phyloP scores from a whole-genome alignment of 495 filamentous ascomycete species.

The Podospora comata region DNA sequence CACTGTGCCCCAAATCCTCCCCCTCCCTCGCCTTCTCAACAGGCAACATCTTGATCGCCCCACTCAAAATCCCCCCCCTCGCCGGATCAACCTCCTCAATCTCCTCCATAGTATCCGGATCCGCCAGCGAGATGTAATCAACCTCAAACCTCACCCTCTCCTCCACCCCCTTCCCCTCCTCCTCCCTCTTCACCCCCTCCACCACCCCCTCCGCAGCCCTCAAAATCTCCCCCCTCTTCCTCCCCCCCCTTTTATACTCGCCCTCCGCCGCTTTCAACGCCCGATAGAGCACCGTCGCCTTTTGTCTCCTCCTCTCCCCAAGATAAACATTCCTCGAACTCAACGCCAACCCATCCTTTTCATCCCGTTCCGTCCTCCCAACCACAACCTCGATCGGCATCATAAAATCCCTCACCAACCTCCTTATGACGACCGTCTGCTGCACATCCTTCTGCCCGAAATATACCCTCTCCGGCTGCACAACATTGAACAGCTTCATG shows the following conservation, averaged over 20 bases:
- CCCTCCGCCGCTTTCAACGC: slow-evolving; percentile 68
- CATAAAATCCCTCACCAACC: slow-evolving; percentile 85
- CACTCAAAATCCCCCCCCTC: slow-evolving; percentile 79
- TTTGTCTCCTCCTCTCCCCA: slow-evolving; percentile 64
- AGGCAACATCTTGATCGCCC: slow-evolving; percentile 84
- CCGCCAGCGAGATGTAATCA: slow-evolving; percentile 87
- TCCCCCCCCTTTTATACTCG: slow-evolving; percentile 56
- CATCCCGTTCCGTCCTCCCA: slow-evolving; percentile 64
- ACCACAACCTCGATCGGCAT: slow-evolving; percentile 73
- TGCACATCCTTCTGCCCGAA: slow-evolving; percentile 99
- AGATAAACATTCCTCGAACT: slow-evolving; percentile 94
- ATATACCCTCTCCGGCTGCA: slow-evolving; percentile 82
- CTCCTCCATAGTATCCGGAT: slow-evolving; percentile 77
- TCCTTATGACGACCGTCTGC: slow-evolving; percentile 84
- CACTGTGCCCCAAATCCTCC: slow-evolving; percentile 71
- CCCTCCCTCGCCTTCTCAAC: slow-evolving; percentile 62
- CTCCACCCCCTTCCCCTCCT: slow-evolving; percentile 57
- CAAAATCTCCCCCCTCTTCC: slow-evolving; percentile 61
- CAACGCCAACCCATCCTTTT: slow-evolving; percentile 82
- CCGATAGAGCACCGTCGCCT: slow-evolving; percentile 67
- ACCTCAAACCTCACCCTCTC: slow-evolving; percentile 72
- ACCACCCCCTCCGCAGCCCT: slow-evolving; percentile 59
- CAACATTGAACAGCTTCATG: slow-evolving; percentile 95
- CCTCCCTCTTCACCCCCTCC: slow-evolving; percentile 51
- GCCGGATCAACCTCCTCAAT: slow-evolving; percentile 59